Percentiles rank a stretch among this genome's conserved stretches.
phyloP scores from a whole-genome alignment of 768 basidiomycete genomes.

The Psilocybe tampanensis region DNA sequence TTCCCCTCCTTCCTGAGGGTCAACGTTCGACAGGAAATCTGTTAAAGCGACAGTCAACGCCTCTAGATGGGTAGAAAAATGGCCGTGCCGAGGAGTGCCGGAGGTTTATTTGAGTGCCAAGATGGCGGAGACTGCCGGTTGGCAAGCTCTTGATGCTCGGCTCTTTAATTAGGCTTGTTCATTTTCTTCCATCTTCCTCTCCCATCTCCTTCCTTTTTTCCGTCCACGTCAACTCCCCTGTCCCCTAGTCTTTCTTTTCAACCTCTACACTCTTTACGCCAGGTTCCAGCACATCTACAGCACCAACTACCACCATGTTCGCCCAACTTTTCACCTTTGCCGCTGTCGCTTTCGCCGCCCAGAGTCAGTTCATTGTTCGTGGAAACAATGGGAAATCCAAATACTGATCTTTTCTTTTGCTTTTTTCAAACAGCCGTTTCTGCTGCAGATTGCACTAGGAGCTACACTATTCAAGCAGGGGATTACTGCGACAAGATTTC shows the following conservation, averaged over 20 bases:
- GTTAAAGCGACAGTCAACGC: background rate
- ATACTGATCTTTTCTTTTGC: background rate
- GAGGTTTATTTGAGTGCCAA: background rate
- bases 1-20: too few species aligned
- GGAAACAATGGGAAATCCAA: background rate
- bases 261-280: conserved; percentile 18
- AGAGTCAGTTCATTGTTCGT: conserved; percentile 13
- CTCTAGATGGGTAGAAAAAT: too few species aligned
- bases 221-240: conserved; percentile 5
- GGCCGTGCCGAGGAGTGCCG: background rate
- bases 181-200: conserved; percentile 6
- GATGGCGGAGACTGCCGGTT: conserved; percentile 15
- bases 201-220: conserved; percentile 5
- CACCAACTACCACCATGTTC: too few species aligned
- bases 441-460: conserved; percentile 44
- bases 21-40: too few species aligned
- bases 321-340: conserved; percentile 20
- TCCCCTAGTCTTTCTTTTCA: conserved; percentile 16
- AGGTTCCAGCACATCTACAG: background rate
- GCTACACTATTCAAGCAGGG: conserved; percentile 48
- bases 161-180: background rate
- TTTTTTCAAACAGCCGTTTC: conserved; percentile 9
- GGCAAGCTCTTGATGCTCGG: conserved; percentile 1
- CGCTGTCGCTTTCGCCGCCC: conserved; percentile 19
- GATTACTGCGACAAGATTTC: conserved; percentile 64